Evolutionary conservation across 2,329 filamentous ascomycete genomes (phyloP), one percentile per base, ranked within the genome.

Genomic region (Rutstroemia sp.): DNA sequence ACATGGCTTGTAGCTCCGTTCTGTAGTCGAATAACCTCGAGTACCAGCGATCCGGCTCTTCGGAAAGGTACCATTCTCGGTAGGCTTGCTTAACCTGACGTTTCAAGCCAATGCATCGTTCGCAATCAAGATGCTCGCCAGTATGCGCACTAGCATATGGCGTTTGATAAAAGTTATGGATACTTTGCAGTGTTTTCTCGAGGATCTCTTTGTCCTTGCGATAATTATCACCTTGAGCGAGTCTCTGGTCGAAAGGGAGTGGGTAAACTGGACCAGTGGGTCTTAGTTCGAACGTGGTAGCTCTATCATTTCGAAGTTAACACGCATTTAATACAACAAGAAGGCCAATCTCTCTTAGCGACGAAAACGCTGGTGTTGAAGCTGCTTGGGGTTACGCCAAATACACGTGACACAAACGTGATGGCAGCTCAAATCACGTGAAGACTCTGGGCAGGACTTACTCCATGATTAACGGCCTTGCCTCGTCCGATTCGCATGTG

Each of bases 51-150:
- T 59, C 57, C 10, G 62, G 60, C 7, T 64, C 60, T 14, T 60
- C 27, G 2, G 60, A 59, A 1, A 66, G 56, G 56, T 68, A 69
- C 59, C 63, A 68, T 23, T 63, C 57, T 42, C 61, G 56, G 53
- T 62, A 68, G n/a, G 65, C 65, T 57, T 65, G 49, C 12, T 47
- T 53, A 8, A 65, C 61, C 30, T 63, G 57, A n/a, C 57, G 42
- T 38, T 64, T 64, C 34, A 62, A 63, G 10, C 56, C 50, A 23
- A 52, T 48, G 53, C 65, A 68, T 19, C 59, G 51, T 42, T 60
- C 52, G 46, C 67, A 69, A n/a, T 60, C 49, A 30, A 59, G 57
- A n/a, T 54, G 59, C 17, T 54, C 54, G 12, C 60, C 64, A 21
- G 58, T 54, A 46, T 68, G 65, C 14, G 45, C 27, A 55, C 55